Evolutionary conservation across 768 basidiomycete genomes (phyloP).

Genomic region (Pleurotus cornucopiae): DNA sequence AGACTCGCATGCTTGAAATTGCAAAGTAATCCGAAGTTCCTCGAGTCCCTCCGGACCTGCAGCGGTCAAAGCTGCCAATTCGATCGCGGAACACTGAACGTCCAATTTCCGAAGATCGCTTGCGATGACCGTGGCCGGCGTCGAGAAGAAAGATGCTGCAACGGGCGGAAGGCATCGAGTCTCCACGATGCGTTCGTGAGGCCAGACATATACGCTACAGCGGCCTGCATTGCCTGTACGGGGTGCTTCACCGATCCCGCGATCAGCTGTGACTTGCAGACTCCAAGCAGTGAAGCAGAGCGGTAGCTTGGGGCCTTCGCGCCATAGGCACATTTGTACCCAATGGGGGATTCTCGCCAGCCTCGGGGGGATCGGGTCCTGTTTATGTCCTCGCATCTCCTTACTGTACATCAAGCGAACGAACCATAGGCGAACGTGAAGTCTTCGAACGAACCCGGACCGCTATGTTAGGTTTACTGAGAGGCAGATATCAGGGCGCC

Average conservation of each 20-base stretch:
- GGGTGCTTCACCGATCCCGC: neutral
- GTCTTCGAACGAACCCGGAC: conserved; percentile 28
- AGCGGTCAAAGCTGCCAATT: conserved; percentile 3
- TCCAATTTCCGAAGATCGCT: too few species aligned
- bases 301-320: neutral
- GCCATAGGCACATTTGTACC: neutral
- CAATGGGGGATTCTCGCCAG: neutral
- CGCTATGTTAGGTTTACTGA: conserved; percentile 28
- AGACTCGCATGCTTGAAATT: too few species aligned
- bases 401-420: conserved; percentile 28
- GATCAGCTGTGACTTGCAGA: too few species aligned
- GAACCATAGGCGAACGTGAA: conserved; percentile 37
- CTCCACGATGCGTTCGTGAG: neutral
- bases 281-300: too few species aligned
- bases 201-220: neutral
- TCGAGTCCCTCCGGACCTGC: neutral
- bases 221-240: neutral
- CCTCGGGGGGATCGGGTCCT: neutral
- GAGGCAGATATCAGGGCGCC: neutral
- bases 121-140: neutral
- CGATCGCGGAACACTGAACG: neutral
- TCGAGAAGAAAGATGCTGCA: neutral
- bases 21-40: neutral
- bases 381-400: conserved; percentile 10
- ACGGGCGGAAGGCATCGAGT: neutral